Percentiles rank a stretch among this genome's conserved stretches.
Evolutionary conservation across 2,329 filamentous ascomycete genomes (phyloP).

Genomic region (Myrmaecium sp.): DNA sequence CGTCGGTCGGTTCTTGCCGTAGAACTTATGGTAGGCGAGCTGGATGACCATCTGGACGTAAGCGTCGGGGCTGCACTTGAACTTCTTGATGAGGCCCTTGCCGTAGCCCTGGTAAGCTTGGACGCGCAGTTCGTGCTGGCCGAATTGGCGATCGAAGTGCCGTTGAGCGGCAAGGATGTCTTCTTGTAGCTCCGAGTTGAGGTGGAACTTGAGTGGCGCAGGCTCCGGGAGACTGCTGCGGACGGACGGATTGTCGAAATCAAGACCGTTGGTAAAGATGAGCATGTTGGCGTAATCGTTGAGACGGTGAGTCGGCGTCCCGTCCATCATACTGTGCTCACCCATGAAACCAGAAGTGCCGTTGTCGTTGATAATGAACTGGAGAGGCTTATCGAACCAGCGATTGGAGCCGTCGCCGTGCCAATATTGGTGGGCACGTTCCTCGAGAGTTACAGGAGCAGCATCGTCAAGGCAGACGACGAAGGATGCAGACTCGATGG

Average conservation of each 20-base stretch:
- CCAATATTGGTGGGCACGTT: slow-evolving; percentile 94
- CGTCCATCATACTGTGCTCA: slow-evolving; percentile 99
- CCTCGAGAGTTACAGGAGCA: slow-evolving; percentile 78
- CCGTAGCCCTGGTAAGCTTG: slow-evolving; percentile 96
- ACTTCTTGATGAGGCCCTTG: slow-evolving; percentile 98
- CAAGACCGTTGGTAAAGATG: slow-evolving; percentile 88
- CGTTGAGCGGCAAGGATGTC: slow-evolving; percentile 64
- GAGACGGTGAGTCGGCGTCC: slow-evolving; percentile 87
- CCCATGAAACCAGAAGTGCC: slow-evolving; percentile 95
- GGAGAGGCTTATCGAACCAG: slow-evolving; percentile 95
- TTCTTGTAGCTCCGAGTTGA: slow-evolving; percentile 54
- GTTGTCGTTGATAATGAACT: slow-evolving; percentile 98
- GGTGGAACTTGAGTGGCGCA: slow-evolving; percentile 56
- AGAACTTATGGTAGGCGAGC: slow-evolving; percentile 97
- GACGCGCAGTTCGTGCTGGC: slow-evolving; percentile 76
- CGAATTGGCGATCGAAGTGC: slow-evolving; percentile 70
- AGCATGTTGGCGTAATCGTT: slow-evolving; percentile 88
- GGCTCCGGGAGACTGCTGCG: slow-evolving; percentile 78
- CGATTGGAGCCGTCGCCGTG: slow-evolving; percentile 90
- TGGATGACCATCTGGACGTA: slow-evolving; percentile 99
- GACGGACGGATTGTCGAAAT: slow-evolving; percentile 61
- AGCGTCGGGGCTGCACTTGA: slow-evolving; percentile 93
- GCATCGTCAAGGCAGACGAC: slow-evolving; percentile 88
- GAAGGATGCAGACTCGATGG: slow-evolving; percentile 80
- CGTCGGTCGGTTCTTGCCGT: slow-evolving; percentile 90